Evolutionary conservation across 768 basidiomycete genomes (phyloP), one percentile per base, ranked within the genome.

Genomic region (Tubosaeta sp.): DNA sequence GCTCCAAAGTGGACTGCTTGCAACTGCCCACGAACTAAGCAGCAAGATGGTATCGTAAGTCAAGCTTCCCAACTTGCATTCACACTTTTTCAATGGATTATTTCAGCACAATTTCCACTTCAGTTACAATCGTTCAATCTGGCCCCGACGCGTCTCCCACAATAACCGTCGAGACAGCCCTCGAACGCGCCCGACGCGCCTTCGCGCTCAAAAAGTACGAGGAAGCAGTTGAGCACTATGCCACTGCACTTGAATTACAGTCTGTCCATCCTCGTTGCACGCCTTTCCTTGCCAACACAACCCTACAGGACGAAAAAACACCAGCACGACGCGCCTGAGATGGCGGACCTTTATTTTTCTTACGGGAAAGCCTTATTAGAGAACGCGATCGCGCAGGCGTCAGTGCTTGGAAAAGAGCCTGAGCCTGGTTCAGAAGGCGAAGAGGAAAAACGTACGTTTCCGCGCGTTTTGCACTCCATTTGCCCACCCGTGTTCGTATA

Each of bases 321-420:
- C 53, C 89, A 84, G 34, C 94, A 98, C 45, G 78, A 92, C 62
- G 82, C 87, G 22, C 85, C 88, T 0, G 85, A 90, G 63, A 85
- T 80, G 48, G 95, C 93, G 8, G 92, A 97, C 62, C 66, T 95
- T 19, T 89, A 97, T 55, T 86, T 95, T 53, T 77, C 81, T 4
- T 99, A 98, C 64, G 97, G 97, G 13, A 93, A 88, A 68, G 93
- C 97, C 5, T 72, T 98, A 38, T 77, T 97, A 50, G 93, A 94
- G 72, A 92, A 95, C 63, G 95, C 94, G 6, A 90, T 97, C 53
- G 71, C 82, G 5, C 88, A 93, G 63, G 86, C 74, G 52, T 82
- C 85, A 0, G 95, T 97, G n/a, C 71, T 99, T 51, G 94, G 92
- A 1, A 92, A 92, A 64, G 91, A 92, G 35, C 73, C 78, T 1